phyloP scores from a whole-genome alignment of 2,329 filamentous ascomycete genomes.

The Purpureocillium lavendulum region DNA sequence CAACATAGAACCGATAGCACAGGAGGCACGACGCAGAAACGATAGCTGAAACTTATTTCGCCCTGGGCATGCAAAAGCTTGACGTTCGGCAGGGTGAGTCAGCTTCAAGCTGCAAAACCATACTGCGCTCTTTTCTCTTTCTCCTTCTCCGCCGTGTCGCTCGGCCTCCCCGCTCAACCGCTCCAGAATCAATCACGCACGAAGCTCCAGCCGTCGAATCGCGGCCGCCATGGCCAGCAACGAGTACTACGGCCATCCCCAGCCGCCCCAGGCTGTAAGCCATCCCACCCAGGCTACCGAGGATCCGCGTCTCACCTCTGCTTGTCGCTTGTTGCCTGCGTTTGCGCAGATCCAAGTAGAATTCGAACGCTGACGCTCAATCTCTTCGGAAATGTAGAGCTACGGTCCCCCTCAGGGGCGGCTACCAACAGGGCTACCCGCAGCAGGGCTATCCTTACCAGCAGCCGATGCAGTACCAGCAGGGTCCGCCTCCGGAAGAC shows the following conservation, averaged over 20 bases:
- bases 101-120: no score
- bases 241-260: constrained; percentile 26
- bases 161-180: no score
- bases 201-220: neutral
- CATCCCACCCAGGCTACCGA: constrained; percentile 1
- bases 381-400: constrained; percentile 8
- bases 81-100: no score
- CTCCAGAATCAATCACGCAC: no score
- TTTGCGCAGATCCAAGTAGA: neutral
- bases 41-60: no score
- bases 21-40: no score
- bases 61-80: no score
- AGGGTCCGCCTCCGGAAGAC: constrained; percentile 23
- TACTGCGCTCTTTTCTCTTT: no score
- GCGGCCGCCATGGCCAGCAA: constrained; percentile 26
- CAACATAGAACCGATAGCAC: no score
- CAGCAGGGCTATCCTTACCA: constrained; percentile 22
- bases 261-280: constrained; percentile 27
- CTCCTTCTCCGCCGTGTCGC: no score
- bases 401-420: constrained; percentile 22
- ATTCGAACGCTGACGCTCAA: constrained; percentile 1
- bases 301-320: neutral
- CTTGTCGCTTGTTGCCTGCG: neutral
- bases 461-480: constrained; percentile 34
- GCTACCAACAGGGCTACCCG: no score